Evolutionary conservation across 2,329 filamentous ascomycete genomes (phyloP), one percentile per base, ranked within the genome.

Genomic region (Fusarium hostae): DNA sequence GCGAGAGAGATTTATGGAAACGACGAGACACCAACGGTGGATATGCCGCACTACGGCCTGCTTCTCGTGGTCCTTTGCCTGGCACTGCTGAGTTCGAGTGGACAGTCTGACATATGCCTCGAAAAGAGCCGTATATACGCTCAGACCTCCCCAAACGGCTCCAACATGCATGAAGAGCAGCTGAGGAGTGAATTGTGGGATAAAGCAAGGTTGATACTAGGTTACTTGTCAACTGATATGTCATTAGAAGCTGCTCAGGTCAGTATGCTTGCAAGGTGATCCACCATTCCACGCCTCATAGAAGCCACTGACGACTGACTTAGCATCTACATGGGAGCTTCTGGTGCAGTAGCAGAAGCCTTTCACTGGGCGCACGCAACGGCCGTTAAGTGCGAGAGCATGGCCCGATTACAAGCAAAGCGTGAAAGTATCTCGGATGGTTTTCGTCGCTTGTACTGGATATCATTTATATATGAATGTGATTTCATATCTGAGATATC

Each of bases 401-500:
- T 79, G 7, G 74, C 73, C 8, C 63, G 54, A 10, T 56, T 30
- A 15, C 74, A 68, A 30, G 22, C 50, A 43, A 30, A 35, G 39
- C 16, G 2, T 0, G 48, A 59, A 9, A 22, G 3, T 16, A 16
- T 65, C 66, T 35, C 75, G 1, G 77, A 79, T 26, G 52, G 70
- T 0, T 78, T 79, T 37, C 52, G 75, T 1, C 71, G 77, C 4
- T 28, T 79, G 5, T 79, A 75, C 30, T 79, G 78, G 78, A 66
- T 79, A 6, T 73, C 75, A 1, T 78, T 78, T 12, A 78, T 79
- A 6, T 76, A 74, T 41, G 78, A 79, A 32, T 77, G 78, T 1
- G 78, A 79, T 34, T 79, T 78, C 32, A 71, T 76, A 11, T 79
- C 78, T 0, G 78, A 79, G 51, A 70, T 79, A 22, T 78, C 77